A percentile compares a stretch with the other conserved stretches of the same genome.
These are phyloP conservation scores for Hydnomerulius pinastri DNA, from an alignment of 768 basidiomycete species.

Conservation along the genomic window DNA sequence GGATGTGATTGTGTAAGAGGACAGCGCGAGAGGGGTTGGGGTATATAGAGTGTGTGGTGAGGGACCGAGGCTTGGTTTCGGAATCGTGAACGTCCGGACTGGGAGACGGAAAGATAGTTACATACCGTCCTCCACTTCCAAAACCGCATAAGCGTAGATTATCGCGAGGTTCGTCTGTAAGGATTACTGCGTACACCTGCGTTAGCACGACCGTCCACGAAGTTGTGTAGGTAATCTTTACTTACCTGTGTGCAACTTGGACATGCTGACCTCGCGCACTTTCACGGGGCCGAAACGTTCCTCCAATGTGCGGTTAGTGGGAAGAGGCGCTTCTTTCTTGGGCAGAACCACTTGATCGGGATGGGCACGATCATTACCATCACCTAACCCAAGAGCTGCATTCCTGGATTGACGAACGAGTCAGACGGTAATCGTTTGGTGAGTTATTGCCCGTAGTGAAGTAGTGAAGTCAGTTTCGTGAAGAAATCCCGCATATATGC, in stretches of 20 bases:
- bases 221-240: neutral
- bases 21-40: conserved; percentile 59
- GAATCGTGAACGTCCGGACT: conserved; percentile 1
- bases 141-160: conserved; percentile 90
- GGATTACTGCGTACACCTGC: conserved; percentile 39
- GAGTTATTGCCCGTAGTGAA: too few relatives aligned
- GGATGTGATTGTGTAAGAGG: conserved; percentile 56
- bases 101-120: conserved; percentile 4
- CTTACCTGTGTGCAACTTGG: conserved; percentile 84
- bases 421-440: too few relatives aligned
- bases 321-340: conserved; percentile 14
- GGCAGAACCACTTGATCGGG: conserved; percentile 74
- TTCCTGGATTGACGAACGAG: conserved; percentile 55
- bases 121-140: conserved; percentile 81
- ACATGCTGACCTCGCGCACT: conserved; percentile 75
- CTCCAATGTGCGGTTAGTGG: conserved; percentile 28
- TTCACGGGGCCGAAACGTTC: conserved; percentile 63
- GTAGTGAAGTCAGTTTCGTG: neutral
- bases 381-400: conserved; percentile 83
- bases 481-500: conserved; percentile 2
- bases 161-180: conserved; percentile 71
- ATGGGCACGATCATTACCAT: conserved; percentile 71
- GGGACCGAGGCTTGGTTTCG: conserved; percentile 59
- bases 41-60: conserved; percentile 78
- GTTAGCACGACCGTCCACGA: conserved; percentile 1